These are phyloP conservation scores for Panaeolus papilionaceus DNA, from an alignment of 768 basidiomycete species.

Conservation along the genomic window DNA sequence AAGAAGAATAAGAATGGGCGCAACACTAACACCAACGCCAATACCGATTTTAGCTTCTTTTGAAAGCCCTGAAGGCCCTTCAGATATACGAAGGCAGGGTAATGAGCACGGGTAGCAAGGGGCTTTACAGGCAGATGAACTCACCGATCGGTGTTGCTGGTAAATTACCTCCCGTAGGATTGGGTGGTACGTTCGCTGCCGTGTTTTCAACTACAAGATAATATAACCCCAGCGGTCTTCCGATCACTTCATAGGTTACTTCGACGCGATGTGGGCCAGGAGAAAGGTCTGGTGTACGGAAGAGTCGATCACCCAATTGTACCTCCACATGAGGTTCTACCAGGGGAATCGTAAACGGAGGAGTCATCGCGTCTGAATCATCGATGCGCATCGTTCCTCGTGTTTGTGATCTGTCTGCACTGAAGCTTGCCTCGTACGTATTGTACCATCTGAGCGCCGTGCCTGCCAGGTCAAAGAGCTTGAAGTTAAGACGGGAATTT, in stretches of 20 bases:
- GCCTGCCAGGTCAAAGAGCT: neutral
- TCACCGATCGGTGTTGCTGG: neutral
- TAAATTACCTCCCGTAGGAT: neutral
- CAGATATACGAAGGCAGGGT: too few species aligned
- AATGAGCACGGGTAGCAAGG: too few species aligned
- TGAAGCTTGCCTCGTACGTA: neutral
- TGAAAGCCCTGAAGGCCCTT: neutral
- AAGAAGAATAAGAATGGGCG: neutral
- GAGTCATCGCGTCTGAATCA: neutral
- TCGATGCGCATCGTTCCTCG: neutral
- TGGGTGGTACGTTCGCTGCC: neutral
- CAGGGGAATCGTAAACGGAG: neutral
- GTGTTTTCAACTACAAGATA: neutral
- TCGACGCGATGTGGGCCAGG: neutral
- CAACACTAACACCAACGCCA: neutral
- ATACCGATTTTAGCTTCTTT: neutral
- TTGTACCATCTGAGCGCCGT: conserved; percentile 3
- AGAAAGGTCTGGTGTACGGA: neutral
- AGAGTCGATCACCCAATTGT: neutral
- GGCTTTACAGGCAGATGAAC: too few species aligned
- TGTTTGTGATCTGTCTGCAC: neutral
- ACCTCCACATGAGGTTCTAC: neutral
- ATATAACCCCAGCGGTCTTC: neutral
- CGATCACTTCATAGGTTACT: neutral
- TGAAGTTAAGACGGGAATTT: neutral